phyloP scores from a whole-genome alignment of 2,329 filamentous ascomycete species.

The Penicillium psychrosexuale region DNA sequence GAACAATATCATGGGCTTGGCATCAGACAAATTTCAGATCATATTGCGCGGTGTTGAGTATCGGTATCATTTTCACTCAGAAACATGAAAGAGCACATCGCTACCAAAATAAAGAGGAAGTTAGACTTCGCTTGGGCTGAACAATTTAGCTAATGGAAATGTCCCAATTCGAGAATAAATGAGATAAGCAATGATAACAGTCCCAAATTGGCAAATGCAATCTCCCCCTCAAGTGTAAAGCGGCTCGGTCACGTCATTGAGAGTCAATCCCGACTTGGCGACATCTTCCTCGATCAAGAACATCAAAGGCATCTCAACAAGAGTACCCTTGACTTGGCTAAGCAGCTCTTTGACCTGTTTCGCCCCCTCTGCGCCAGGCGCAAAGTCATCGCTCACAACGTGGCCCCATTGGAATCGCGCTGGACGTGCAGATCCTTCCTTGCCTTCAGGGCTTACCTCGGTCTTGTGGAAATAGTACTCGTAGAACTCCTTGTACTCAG shows the following conservation, averaged over 20 bases:
- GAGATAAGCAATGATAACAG: background rate
- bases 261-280: conserved; percentile 71
- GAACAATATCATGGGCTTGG: conserved; percentile 4
- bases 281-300: conserved; percentile 85
- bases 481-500: conserved; percentile 62
- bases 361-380: conserved; percentile 60
- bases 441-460: conserved; percentile 42
- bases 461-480: conserved; percentile 55
- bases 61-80: background rate
- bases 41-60: background rate
- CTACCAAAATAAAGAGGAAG: background rate
- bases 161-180: background rate
- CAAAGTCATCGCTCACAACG: conserved; percentile 75
- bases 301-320: conserved; percentile 87
- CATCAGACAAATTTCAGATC: background rate
- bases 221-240: conserved; percentile 59
- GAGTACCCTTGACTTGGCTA: conserved; percentile 62
- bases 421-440: conserved; percentile 41
- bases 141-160: conserved; percentile 3
- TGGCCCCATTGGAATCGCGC: conserved; percentile 77
- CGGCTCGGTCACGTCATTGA: conserved; percentile 70
- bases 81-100: background rate
- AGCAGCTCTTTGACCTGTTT: conserved; percentile 70
- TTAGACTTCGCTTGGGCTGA: background rate
- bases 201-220: background rate